A percentile compares a stretch with the other conserved stretches of the same genome.
These are phyloP conservation scores for Aspergillus indologenus DNA, from an alignment of 495 filamentous ascomycete genomes.

Conservation along the genomic window DNA sequence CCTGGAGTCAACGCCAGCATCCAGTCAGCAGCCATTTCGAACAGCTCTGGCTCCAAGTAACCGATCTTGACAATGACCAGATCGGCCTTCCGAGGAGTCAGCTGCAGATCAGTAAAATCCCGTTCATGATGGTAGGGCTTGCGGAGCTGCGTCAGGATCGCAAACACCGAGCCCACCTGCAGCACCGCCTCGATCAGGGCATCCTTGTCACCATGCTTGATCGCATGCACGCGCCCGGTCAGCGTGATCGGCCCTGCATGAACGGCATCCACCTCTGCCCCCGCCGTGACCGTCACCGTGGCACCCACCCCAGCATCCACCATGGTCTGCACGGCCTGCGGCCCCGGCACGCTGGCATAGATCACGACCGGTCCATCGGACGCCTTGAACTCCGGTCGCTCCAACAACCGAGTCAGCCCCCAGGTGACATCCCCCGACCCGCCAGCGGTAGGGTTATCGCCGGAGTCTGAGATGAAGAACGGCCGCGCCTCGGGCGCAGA, in stretches of 20 bases:
- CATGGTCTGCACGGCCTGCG: conserved; percentile 43
- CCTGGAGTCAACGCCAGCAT: conserved; percentile 54
- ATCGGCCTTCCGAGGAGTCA: conserved; percentile 44
- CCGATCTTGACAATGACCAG: conserved; percentile 60
- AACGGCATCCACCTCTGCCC: conserved; percentile 51
- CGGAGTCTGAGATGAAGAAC: conserved; percentile 58
- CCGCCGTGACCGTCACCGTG: conserved; percentile 52
- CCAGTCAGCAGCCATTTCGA: conserved; percentile 54
- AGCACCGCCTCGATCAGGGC: conserved; percentile 51
- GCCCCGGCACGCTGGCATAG: conserved; percentile 56
- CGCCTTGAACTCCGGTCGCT: conserved; percentile 44
- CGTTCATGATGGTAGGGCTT: conserved; percentile 57
- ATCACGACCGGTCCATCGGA: conserved; percentile 43
- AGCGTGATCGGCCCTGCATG: conserved; percentile 53
- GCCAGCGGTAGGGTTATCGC: conserved; percentile 57
- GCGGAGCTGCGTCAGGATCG: conserved; percentile 53
- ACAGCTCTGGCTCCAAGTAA: conserved; percentile 57
- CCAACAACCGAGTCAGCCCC: conserved; percentile 46
- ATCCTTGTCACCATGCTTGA: conserved; percentile 50
- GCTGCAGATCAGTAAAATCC: conserved; percentile 51
- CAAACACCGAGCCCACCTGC: conserved; percentile 51
- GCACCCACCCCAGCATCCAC: conserved; percentile 48
- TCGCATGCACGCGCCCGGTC: conserved; percentile 51
- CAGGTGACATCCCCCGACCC: conserved; percentile 56
- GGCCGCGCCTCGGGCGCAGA: conserved; percentile 46